Evolutionary conservation across 2,329 filamentous ascomycete genomes (phyloP).

Genomic region (Colletotrichum paranaense): DNA sequence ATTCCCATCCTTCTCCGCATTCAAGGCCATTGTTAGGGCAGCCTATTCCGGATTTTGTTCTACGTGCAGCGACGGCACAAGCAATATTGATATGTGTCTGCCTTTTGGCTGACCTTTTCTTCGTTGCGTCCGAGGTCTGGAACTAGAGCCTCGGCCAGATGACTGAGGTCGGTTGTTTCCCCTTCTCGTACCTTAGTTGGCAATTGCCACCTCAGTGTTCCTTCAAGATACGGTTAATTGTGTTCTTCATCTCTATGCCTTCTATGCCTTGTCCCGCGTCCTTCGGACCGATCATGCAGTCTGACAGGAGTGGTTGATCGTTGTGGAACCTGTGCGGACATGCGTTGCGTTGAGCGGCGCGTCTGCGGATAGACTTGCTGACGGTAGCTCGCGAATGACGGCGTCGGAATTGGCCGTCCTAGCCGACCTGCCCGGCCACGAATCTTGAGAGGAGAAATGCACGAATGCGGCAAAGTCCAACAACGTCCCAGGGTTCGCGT

Average conservation of each 20-base stretch:
- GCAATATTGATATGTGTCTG: not conserved
- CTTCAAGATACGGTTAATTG: not conserved
- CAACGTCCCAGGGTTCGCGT: not conserved
- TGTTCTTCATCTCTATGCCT: not conserved
- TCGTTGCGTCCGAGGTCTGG: not conserved
- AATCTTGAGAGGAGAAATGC: not conserved
- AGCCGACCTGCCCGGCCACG: not conserved
- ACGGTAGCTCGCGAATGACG: slow-evolving; percentile 1
- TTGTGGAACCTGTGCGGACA: slow-evolving; percentile 11
- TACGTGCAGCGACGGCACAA: not conserved
- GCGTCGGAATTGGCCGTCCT: not conserved
- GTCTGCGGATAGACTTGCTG: not conserved
- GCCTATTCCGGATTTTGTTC: slow-evolving; percentile 9
- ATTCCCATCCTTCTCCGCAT: slow-evolving; percentile 29
- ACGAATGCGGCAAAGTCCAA: not conserved
- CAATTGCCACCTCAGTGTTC: not conserved
- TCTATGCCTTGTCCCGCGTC: not conserved
- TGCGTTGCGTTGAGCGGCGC: not conserved
- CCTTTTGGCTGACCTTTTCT: not conserved
- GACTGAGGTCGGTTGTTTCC: too few relatives aligned
- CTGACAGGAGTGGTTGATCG: slow-evolving; percentile 24
- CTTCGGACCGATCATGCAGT: slow-evolving; percentile 13
- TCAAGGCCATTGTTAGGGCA: not conserved
- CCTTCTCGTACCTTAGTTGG: too few relatives aligned
- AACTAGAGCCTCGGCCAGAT: not conserved